Evolutionary conservation across 225 moss, liverwort and hornwort species (phyloP).

Genomic region (Climacium dendroides): DNA sequence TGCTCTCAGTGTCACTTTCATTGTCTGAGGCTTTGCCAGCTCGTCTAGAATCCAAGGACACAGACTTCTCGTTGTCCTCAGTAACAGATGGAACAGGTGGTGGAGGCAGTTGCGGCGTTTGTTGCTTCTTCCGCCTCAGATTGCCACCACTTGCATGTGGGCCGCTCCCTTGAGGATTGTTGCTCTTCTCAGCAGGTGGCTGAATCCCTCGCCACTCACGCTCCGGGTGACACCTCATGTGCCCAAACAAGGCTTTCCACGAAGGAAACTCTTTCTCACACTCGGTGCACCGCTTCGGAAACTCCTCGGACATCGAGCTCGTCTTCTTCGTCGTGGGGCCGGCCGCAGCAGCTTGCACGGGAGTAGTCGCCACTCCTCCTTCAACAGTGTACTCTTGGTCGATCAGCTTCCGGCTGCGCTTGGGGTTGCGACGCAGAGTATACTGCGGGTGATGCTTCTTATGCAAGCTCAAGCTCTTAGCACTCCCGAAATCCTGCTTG

Average conservation of each 20-base stretch:
- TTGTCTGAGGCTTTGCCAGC: constrained; percentile 51
- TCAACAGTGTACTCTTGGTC: constrained; percentile 92
- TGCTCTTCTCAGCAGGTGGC: constrained; percentile 50
- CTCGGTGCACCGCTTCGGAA: constrained; percentile 57
- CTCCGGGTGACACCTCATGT: constrained; percentile 99
- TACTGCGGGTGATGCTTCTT: constrained; percentile 77
- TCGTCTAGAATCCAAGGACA: constrained; percentile 26
- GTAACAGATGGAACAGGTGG: constrained; percentile 1
- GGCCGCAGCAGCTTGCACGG: not conserved
- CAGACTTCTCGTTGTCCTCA: constrained; percentile 40
- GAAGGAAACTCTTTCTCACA: constrained; percentile 82
- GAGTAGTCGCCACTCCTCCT: constrained; percentile 31
- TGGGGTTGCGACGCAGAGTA: constrained; percentile 72
- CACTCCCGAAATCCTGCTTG: constrained; percentile 60
- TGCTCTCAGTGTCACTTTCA: constrained; percentile 92
- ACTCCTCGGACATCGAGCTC: constrained; percentile 46
- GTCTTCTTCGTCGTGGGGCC: constrained; percentile 53
- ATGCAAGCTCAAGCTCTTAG: constrained; percentile 61
- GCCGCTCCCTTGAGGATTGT: constrained; percentile 2
- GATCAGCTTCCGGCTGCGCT: constrained; percentile 83
- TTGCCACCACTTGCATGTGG: constrained; percentile 7
- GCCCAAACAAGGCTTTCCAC: constrained; percentile 91
- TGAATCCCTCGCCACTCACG: constrained; percentile 91
- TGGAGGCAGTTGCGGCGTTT: constrained; percentile 3
- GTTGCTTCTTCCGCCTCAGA: constrained; percentile 51